Conservation (phyloP, 768 basidiomycete genomes). For the Candolleomyces aberdarensis region DNA sequence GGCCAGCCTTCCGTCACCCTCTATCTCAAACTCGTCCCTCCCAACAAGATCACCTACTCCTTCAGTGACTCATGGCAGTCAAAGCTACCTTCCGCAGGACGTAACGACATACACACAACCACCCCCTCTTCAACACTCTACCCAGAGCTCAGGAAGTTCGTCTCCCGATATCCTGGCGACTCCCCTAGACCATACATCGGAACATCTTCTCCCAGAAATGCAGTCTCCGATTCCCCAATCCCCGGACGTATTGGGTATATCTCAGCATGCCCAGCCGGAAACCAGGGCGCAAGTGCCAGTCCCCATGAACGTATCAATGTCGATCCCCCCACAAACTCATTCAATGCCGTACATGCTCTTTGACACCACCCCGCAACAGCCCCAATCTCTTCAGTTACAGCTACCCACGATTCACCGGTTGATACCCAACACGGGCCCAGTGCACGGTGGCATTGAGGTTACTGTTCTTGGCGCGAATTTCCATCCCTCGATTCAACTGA, state of each 20-base stretch:
- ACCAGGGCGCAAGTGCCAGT: conserved; percentile 23
- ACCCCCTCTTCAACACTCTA: conserved; percentile 34
- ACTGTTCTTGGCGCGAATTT: conserved; percentile 93
- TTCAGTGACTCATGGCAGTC: conserved; percentile 25
- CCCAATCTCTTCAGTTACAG: conserved; percentile 46
- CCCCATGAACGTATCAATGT: conserved; percentile 21
- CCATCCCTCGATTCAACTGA: conserved; percentile 64
- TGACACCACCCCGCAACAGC: conserved; percentile 41
- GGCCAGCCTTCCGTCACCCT: conserved; percentile 43
- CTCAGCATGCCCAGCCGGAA: conserved; percentile 17
- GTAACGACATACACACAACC: conserved; percentile 23
- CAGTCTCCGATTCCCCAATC: conserved; percentile 9
- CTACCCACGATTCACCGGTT: conserved; percentile 80
- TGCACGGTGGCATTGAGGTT: conserved; percentile 91
- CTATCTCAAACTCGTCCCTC: conserved; percentile 35
- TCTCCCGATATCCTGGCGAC: conserved; percentile 44
- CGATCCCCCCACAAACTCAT: conserved; percentile 31
- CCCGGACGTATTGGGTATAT: conserved; percentile 12
- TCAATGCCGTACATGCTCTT: conserved; percentile 63
- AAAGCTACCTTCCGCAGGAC: conserved; percentile 25
- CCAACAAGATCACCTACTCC: conserved; percentile 49
- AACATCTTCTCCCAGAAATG: conserved; percentile 36
- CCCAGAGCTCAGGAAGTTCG: conserved; percentile 44
- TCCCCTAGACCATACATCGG: conserved; percentile 39
- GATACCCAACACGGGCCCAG: conserved; percentile 82